Conservation (phyloP, 75 land plant genomes). For the Pinus taeda region DNA sequence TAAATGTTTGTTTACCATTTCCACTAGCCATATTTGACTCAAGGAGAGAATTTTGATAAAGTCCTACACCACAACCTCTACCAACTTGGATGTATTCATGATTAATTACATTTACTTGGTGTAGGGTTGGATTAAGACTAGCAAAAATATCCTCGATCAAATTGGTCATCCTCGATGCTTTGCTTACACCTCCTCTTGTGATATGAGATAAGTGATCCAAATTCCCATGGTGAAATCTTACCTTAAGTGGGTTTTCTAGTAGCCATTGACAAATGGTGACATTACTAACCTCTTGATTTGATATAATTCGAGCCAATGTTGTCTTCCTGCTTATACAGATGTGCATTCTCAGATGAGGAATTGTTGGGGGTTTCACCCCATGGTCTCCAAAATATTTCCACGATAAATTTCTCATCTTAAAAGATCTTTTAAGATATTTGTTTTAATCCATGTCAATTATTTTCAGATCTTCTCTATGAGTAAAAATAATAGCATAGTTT, state of each 20-base stretch:
- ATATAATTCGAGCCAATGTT: slow-evolving; percentile 96
- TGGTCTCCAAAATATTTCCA: slow-evolving; percentile 72
- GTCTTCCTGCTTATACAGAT: slow-evolving; percentile 97
- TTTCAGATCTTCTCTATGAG: slow-evolving; percentile 86
- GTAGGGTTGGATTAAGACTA: slow-evolving; percentile 92
- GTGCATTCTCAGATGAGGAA: slow-evolving; percentile 92
- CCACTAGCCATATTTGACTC: slow-evolving; percentile 98
- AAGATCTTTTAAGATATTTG: slow-evolving; percentile 93
- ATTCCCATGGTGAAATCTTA: slow-evolving; percentile 96
- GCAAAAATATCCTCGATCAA: slow-evolving; percentile 96
- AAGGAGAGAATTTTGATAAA: slow-evolving; percentile 88
- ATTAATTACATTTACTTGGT: slow-evolving; percentile 90
- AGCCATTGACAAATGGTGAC: slow-evolving; percentile 92
- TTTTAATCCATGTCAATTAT: slow-evolving; percentile 97
- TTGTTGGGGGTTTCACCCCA: slow-evolving; percentile 66
- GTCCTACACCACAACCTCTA: slow-evolving; percentile 96
- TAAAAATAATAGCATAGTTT: slow-evolving; percentile 92
- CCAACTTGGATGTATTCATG: slow-evolving; percentile 99
- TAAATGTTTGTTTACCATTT: slow-evolving; percentile 96
- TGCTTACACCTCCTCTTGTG: slow-evolving; percentile 99
- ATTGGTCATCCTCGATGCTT: slow-evolving; percentile 93
- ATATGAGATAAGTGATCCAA: slow-evolving; percentile 91
- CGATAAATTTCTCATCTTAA: slow-evolving; percentile 94
- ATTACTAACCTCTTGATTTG: slow-evolving; percentile 93
- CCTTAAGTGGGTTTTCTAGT: slow-evolving; percentile 84